Percentiles rank a stretch among this genome's conserved stretches.
Conservation (phyloP, 129 eudicot genomes). For the Gnaphalium uliginosum region DNA sequence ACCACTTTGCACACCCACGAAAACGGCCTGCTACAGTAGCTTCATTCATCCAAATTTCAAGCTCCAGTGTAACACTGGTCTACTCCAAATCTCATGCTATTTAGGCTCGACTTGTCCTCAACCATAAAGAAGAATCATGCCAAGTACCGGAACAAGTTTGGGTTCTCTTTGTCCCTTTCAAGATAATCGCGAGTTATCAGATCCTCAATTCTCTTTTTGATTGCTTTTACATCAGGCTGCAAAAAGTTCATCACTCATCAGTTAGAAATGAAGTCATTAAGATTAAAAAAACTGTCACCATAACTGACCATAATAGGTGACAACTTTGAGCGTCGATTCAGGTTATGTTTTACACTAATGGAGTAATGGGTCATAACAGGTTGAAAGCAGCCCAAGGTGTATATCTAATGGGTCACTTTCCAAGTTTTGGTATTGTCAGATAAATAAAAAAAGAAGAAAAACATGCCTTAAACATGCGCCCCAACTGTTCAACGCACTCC, state of each 20-base stretch:
- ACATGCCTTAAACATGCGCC: slow-evolving; percentile 94
- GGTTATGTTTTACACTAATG: neutral
- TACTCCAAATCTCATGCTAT: slow-evolving; percentile 24
- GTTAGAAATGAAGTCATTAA: neutral
- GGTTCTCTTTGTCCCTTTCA: slow-evolving; percentile 88
- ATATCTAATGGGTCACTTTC: too few relatives aligned
- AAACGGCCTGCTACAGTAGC: neutral
- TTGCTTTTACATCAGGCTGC: slow-evolving; percentile 94
- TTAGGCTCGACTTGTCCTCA: slow-evolving; percentile 14
- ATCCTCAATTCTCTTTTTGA: slow-evolving; percentile 93
- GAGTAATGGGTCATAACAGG: neutral
- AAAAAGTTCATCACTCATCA: slow-evolving; percentile 1
- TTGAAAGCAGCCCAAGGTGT: neutral
- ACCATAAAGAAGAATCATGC: slow-evolving; percentile 48
- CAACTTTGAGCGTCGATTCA: neutral
- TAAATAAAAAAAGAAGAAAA: neutral
- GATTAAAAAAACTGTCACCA: neutral
- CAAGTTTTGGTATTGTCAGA: neutral
- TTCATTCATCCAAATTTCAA: slow-evolving; percentile 31
- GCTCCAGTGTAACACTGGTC: slow-evolving; percentile 16
- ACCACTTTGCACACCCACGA: neutral
- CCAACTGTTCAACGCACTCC: slow-evolving; percentile 94
- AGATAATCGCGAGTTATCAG: slow-evolving; percentile 86
- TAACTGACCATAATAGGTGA: neutral
- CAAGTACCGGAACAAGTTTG: slow-evolving; percentile 83